phyloP scores from a whole-genome alignment of 441 rosid species.

The Manihot esculenta region DNA sequence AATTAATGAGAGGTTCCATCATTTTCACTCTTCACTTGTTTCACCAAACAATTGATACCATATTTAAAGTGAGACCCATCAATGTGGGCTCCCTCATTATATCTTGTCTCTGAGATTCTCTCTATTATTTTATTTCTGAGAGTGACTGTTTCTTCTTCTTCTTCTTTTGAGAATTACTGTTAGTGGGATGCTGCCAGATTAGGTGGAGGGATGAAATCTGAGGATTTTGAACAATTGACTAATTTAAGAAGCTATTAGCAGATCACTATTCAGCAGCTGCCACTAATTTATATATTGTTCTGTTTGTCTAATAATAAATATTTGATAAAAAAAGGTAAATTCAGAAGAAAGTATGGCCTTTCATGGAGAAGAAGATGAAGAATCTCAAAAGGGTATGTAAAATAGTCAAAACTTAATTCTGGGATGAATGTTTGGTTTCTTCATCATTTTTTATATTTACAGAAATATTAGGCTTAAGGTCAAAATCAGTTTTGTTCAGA shows the following conservation, averaged over 20 bases:
- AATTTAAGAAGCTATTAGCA: conserved; percentile 20
- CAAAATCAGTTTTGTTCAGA: conserved; percentile 13
- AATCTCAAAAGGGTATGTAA: neutral
- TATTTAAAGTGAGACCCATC: conserved; percentile 23
- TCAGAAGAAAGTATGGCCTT: too few species aligned
- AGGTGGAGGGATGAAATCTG: conserved; percentile 31
- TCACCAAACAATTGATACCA: conserved; percentile 31
- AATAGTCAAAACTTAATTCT: conserved; percentile 6
- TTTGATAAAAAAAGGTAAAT: too few species aligned
- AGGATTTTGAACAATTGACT: conserved; percentile 27
- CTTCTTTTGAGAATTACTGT: neutral
- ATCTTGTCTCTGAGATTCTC: conserved; percentile 52
- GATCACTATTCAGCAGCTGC: conserved; percentile 22
- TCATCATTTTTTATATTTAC: too few species aligned
- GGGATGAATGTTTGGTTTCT: neutral
- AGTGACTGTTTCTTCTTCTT: conserved; percentile 29
- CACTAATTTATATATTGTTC: conserved; percentile 3
- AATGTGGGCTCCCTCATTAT: conserved; percentile 38
- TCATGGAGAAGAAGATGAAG: neutral
- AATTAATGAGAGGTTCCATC: conserved; percentile 34
- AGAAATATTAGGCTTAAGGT: conserved; percentile 21
- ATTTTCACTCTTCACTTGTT: conserved; percentile 29
- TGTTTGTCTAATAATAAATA: too few species aligned
- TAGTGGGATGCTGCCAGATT: conserved; percentile 42
- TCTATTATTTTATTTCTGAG: conserved; percentile 49